Base-by-base conservation (phyloP, 139 green algal genomes). In the Micromonas commoda region DNA sequence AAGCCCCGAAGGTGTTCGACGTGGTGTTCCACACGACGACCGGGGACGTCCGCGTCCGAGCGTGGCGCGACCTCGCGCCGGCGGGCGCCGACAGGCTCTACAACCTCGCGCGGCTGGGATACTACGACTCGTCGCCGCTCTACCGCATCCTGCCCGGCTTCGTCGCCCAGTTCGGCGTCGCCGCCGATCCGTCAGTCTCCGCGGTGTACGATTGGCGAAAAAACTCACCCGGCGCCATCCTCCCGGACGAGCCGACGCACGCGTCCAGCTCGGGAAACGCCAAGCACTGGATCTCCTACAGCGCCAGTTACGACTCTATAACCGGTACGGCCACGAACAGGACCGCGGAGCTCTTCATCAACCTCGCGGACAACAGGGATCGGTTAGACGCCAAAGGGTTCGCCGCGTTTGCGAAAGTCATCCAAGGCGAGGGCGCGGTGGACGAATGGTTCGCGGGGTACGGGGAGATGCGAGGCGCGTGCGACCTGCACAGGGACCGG, bases 361-460 rank as follows among this genome's bases (percentile, higher is more conserved):
- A 70, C 63, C 28, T 70, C 2, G 31, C 28, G 31, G 63, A 70
- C 63, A 70, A 70, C 63, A 31, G 21, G n/a, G 63, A 28, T 23
- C 28, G 31, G 28, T 35, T 70, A 1, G 63, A 70, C 31, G 20
- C 28, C 20, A 70, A 34, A 26, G 45, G 16, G 45, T 70, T 21
- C 63, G 63, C 31, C 28, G 28, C 63, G 63, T 70, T 70, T 26
- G 63, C 63, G 63, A 34, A 70, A 31, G 63, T 70, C 21, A 70
- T 34, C 28, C n/a, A 70, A 28, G 63, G 63, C 28, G 31, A 37
- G 63, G 63, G 34, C 20, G 31, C 34, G 28, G 1, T 70, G 63
- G 63, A 70, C 16, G 20, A 31, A 34, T 37, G 31, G 21, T 70
- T 37, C 31, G 28, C 63, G n/a, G 63, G 63, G 63, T 70, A 70